These are phyloP conservation scores for Phyllosticta paracitricarpa DNA, from an alignment of 2,329 filamentous ascomycete genomes.

Conservation along the genomic window DNA sequence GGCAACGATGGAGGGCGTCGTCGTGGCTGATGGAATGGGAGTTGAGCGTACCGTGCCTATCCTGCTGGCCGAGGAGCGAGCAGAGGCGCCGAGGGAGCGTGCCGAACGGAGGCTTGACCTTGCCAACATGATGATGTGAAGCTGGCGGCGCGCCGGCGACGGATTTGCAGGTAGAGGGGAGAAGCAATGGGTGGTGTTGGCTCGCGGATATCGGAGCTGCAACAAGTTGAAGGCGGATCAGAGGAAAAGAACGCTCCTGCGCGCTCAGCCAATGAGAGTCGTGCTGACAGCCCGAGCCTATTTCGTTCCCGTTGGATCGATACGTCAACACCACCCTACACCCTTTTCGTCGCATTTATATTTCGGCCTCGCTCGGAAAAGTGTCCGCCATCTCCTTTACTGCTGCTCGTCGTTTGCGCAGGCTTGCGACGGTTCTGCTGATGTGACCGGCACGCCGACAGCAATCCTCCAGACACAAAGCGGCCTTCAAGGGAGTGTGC, in stretches of 20 bases:
- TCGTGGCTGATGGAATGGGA: constrained; percentile 18
- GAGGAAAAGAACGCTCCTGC: not conserved
- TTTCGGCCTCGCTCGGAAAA: not conserved
- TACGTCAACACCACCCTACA: not conserved
- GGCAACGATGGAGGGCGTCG: constrained; percentile 15
- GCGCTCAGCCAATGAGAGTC: not conserved
- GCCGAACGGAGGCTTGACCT: constrained; percentile 82
- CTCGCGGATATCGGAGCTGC: not conserved
- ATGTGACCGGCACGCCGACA: not conserved
- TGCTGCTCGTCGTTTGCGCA: not conserved
- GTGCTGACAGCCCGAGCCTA: too few species aligned
- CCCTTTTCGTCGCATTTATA: not conserved
- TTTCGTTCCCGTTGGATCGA: not conserved
- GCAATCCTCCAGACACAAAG: not conserved
- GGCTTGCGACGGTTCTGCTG: not conserved
- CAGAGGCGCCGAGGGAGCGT: constrained; percentile 75
- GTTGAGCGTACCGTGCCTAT: constrained; percentile 36
- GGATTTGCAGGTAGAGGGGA: constrained; percentile 24
- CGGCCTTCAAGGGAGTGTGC: too few species aligned
- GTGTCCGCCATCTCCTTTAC: not conserved
- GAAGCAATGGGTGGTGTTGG: constrained; percentile 16
- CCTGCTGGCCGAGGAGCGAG: constrained; percentile 48
- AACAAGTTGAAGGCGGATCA: not conserved
- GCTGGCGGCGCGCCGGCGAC: constrained; percentile 27
- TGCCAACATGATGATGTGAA: constrained; percentile 68